A percentile compares a stretch with the other conserved stretches of the same genome.
Evolutionary conservation across 2,329 filamentous ascomycete species (phyloP).

Genomic region (Clonostachys rhizophaga): DNA sequence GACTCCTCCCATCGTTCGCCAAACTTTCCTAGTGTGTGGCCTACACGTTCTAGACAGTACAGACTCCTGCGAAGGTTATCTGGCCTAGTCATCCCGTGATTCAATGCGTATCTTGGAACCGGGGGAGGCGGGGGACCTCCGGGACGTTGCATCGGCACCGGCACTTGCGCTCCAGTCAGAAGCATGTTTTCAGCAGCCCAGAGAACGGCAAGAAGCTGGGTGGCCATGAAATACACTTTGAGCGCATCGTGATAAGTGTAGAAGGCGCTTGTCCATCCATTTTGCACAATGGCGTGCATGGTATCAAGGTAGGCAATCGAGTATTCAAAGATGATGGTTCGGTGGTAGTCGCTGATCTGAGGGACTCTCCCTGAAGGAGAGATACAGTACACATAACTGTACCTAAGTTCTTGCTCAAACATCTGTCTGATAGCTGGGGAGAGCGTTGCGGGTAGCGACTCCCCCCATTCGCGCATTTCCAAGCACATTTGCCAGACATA

Average conservation of each 20-base stretch:
- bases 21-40: conserved; percentile 48
- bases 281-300: conserved; percentile 62
- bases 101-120: conserved; percentile 38
- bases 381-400: conserved; percentile 86
- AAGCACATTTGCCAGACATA: conserved; percentile 75
- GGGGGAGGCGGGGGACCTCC: conserved; percentile 47
- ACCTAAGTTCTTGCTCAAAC: conserved; percentile 84
- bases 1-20: conserved; percentile 57
- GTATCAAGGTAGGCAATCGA: conserved; percentile 76
- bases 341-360: conserved; percentile 69
- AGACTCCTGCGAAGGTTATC: conserved; percentile 53
- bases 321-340: conserved; percentile 80
- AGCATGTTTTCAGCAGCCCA: conserved; percentile 52
- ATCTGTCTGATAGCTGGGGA: conserved; percentile 64
- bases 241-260: conserved; percentile 86
- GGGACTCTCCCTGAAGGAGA: conserved; percentile 74
- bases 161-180: conserved; percentile 35
- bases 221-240: conserved; percentile 72
- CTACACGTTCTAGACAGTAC: conserved; percentile 47
- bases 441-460: conserved; percentile 64
- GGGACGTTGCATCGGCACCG: conserved; percentile 36
- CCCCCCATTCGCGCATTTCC: conserved; percentile 76
- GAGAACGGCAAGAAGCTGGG: conserved; percentile 58
- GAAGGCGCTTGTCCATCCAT: conserved; percentile 56
- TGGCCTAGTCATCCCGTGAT: conserved; percentile 25